A percentile compares a stretch with the other conserved stretches of the same genome.
These are phyloP conservation scores for Scytalidium lignicola DNA, from an alignment of 2,329 filamentous ascomycete species.

Conservation along the genomic window DNA sequence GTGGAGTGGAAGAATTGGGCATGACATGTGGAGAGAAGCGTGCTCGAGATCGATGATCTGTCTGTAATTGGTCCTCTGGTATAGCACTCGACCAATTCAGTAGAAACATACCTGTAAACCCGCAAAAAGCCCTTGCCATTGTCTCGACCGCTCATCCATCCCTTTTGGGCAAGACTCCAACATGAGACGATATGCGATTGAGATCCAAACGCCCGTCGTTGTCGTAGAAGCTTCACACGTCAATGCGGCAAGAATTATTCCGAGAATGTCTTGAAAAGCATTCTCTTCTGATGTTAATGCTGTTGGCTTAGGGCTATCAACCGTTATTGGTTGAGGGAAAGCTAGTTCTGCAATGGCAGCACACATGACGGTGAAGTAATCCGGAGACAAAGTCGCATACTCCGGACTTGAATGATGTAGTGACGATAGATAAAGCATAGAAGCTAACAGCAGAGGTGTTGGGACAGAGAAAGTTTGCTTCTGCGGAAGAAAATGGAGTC, in stretches of 20 bases:
- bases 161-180: constrained; percentile 36
- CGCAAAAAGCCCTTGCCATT: constrained; percentile 37
- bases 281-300: constrained; percentile 29
- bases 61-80: constrained; percentile 1
- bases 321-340: constrained; percentile 26
- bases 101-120: constrained; percentile 20
- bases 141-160: constrained; percentile 31
- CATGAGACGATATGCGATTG: constrained; percentile 36
- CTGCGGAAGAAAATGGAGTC: constrained; percentile 37
- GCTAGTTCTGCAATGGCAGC: constrained; percentile 36
- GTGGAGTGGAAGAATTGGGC: constrained; percentile 35
- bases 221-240: constrained; percentile 36
- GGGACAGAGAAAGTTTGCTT: constrained; percentile 38
- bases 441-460: constrained; percentile 36
- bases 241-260: constrained; percentile 35
- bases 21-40: constrained; percentile 36
- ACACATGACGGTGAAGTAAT: constrained; percentile 35
- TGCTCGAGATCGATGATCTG: constrained; percentile 40
- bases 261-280: constrained; percentile 38
- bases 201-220: constrained; percentile 39
- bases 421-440: constrained; percentile 36
- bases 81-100: neutral
- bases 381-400: constrained; percentile 29
- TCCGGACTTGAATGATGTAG: constrained; percentile 31
- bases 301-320: constrained; percentile 12